Evolutionary conservation across 2,329 filamentous ascomycete genomes (phyloP), one percentile per base, ranked within the genome.

Genomic region (Tolypocladium cylindrosporum): DNA sequence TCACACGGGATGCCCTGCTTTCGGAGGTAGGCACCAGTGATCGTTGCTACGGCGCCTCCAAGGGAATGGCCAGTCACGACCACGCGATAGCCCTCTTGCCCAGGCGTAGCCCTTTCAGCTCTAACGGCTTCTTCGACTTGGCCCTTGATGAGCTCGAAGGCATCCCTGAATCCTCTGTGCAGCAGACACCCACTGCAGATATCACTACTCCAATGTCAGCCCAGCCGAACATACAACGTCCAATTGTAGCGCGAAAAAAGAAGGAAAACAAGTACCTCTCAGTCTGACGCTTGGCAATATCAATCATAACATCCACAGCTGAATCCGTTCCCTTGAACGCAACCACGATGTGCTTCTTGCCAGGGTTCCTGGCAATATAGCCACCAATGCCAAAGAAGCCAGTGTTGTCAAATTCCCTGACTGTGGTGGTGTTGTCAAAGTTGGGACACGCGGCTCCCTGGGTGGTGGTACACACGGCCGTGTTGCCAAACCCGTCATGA

Each of bases 41-140:
- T 68, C 11, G 79, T 82, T 45, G 80, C 83, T 2, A 90, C 74
- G 8, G 85, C 86, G 34, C 76, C 87, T 52, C 87, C 87, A 2
- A 90, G 80, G 11, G 83, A 87, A 74, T 90, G 86, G 50, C 87
- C 87, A 0, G 85, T 85, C 21, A 79, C 69, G 19, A 86, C 68
- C 65, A 88, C 68, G 48, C 69, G 69, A 73, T 79, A 87, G 53
- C 11, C 10, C 9, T 40, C 7, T 13, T n/a, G 48, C 5, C 19
- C 19, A 8, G 37, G 5, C 27, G 59, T 61, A 1, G 83, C 82
- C 72, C 83, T 72, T 36, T 75, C 69, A 1, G 68, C 65, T 39
- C 66, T 68, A 5, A 81, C 81, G 3, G 68, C 60, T 37, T 69
- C 61, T n/a, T 87, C 67, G 56, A 75, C 76, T 2, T 66, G 62